These are phyloP conservation scores for Streptanthus diversifolius DNA, from an alignment of 345 rosid species.

Conservation along the genomic window DNA sequence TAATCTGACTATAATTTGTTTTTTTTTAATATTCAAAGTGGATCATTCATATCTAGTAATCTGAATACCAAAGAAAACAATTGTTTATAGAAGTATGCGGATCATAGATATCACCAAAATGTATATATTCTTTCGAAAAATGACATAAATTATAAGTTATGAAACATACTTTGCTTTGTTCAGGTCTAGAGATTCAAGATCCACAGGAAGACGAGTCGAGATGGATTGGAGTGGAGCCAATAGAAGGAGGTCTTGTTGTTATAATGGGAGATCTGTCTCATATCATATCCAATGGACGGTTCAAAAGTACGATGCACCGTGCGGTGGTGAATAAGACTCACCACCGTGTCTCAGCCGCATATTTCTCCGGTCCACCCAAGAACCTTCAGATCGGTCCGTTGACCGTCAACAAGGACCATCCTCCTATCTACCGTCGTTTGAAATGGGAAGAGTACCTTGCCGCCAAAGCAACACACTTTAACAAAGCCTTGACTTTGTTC, in stretches of 20 bases:
- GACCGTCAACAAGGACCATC: slow-evolving; percentile 36
- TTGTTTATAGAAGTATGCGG: neutral
- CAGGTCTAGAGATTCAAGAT: slow-evolving; percentile 40
- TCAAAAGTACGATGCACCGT: slow-evolving; percentile 44
- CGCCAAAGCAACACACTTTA: slow-evolving; percentile 41
- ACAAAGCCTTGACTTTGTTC: slow-evolving; percentile 40
- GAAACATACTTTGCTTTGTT: neutral
- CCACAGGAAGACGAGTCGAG: slow-evolving; percentile 16
- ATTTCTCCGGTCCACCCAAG: slow-evolving; percentile 43
- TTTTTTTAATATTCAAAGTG: neutral
- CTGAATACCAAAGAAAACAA: neutral
- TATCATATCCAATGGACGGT: slow-evolving; percentile 42
- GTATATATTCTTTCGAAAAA: neutral
- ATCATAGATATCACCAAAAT: neutral
- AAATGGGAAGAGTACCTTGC: slow-evolving; percentile 50
- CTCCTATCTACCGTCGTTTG: slow-evolving; percentile 35
- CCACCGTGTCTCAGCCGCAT: slow-evolving; percentile 47
- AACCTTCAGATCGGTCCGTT: slow-evolving; percentile 35
- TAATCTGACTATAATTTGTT: neutral
- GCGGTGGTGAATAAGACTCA: slow-evolving; percentile 41
- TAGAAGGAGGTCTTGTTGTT: slow-evolving; percentile 36
- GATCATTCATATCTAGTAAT: no score
- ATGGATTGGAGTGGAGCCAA: slow-evolving; percentile 45
- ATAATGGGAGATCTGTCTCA: slow-evolving; percentile 48
- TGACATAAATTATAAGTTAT: neutral